A percentile compares a stretch with the other conserved stretches of the same genome.
These are phyloP conservation scores for Wallacemonas sp. DNA, from an alignment of 208 protist species.

Conservation along the genomic window DNA sequence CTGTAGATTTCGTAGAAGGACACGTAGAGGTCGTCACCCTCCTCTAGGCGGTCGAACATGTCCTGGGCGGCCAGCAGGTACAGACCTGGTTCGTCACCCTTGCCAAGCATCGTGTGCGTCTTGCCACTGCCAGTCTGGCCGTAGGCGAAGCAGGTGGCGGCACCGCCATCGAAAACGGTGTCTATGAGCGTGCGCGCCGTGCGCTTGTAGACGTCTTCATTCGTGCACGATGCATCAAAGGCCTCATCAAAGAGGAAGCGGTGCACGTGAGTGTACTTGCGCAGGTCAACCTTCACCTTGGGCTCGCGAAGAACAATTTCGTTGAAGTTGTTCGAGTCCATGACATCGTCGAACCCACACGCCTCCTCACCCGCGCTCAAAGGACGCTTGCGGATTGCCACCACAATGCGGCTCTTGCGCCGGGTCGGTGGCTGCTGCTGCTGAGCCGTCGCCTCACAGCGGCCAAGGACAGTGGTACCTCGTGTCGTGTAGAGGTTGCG, in stretches of 20 bases:
- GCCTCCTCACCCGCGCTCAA: slow-evolving; percentile 63
- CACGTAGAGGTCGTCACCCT: slow-evolving; percentile 34
- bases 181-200: slow-evolving; percentile 69
- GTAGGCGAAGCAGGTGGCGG: slow-evolving; percentile 87
- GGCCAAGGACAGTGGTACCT: slow-evolving; percentile 63
- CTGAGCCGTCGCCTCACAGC: slow-evolving; percentile 34
- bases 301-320: slow-evolving; percentile 82
- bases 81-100: slow-evolving; percentile 57
- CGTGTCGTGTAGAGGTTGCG: slow-evolving; percentile 44
- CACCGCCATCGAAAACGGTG: slow-evolving; percentile 70
- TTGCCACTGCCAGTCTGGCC: slow-evolving; percentile 93
- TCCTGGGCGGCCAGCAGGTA: slow-evolving; percentile 68
- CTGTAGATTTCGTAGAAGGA: slow-evolving; percentile 90
- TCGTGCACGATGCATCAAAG: slow-evolving; percentile 89
- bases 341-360: slow-evolving; percentile 76
- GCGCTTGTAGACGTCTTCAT: slow-evolving; percentile 88
- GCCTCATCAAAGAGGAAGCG: slow-evolving; percentile 96
- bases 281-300: slow-evolving; percentile 94
- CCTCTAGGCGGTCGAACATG: slow-evolving; percentile 63
- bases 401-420: slow-evolving; percentile 81
- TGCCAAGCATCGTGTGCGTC: slow-evolving; percentile 91
- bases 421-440: background rate
- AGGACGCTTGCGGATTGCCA: slow-evolving; percentile 91
- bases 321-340: slow-evolving; percentile 64
- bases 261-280: slow-evolving; percentile 96